Evolutionary conservation across 148 eudicot species (phyloP).

Genomic region (Rhododendron mucronatum): DNA sequence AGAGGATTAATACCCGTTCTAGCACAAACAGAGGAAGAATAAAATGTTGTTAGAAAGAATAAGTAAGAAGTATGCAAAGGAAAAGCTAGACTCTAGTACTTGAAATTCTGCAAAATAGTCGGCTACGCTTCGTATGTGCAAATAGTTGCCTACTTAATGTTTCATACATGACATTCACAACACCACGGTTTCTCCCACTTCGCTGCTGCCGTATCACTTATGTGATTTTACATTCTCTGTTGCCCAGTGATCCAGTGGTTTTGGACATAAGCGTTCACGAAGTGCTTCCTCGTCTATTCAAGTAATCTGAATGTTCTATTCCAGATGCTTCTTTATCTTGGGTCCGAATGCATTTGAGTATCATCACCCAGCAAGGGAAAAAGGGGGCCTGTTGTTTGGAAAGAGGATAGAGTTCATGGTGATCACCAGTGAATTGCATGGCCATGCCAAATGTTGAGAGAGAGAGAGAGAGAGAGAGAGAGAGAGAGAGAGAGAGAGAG

Average conservation of each 20-base stretch:
- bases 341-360: not conserved
- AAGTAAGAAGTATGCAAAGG: not conserved
- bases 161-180: not conserved
- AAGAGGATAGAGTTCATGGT: not conserved
- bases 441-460: not conserved
- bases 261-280: conserved; percentile 72
- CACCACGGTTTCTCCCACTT: not conserved
- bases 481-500: not conserved
- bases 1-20: not conserved
- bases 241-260: conserved; percentile 68
- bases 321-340: not conserved
- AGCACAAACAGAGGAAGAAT: not conserved
- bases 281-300: conserved; percentile 63
- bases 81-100: not conserved
- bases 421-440: not conserved
- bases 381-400: not conserved
- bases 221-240: conserved; percentile 4
- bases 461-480: not conserved
- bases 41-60: not conserved
- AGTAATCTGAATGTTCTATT: conserved; percentile 25
- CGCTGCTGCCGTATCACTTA: not conserved
- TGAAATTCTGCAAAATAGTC: not conserved
- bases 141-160: not conserved
- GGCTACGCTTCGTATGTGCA: not conserved
- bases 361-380: not conserved